These are phyloP conservation scores for Apophysomyces variabilis DNA, from an alignment of 371 early-diverging fungal species.

Conservation along the genomic window DNA sequence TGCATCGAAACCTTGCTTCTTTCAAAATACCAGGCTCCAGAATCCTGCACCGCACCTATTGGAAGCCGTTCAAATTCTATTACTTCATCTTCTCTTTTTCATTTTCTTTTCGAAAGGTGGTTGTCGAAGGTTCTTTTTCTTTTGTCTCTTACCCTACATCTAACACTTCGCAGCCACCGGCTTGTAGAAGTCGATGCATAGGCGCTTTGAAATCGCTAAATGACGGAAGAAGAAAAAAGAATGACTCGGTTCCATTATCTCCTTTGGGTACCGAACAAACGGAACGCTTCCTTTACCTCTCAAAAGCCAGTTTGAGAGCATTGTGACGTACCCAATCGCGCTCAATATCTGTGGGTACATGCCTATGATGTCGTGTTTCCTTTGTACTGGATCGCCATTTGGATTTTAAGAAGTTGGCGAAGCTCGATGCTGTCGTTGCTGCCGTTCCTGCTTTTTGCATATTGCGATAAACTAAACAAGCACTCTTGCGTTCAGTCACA, in stretches of 20 bases:
- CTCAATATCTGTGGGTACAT: conserved; percentile 36
- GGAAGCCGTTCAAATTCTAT: background rate
- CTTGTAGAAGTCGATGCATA: conserved; percentile 34
- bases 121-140: background rate
- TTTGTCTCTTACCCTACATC: conserved; percentile 43
- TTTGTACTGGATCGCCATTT: conserved; percentile 25
- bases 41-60: conserved; percentile 47
- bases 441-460: conserved; percentile 21
- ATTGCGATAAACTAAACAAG: background rate
- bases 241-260: background rate
- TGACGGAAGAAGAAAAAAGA: background rate
- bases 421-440: conserved; percentile 19
- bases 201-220: conserved; percentile 49
- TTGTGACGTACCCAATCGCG: conserved; percentile 48
- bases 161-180: conserved; percentile 48
- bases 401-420: conserved; percentile 28
- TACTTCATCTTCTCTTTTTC: background rate
- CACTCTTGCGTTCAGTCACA: background rate
- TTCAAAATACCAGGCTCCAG: conserved; percentile 42
- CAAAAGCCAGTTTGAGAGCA: conserved; percentile 46
- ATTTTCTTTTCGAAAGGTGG: background rate
- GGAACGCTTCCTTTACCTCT: conserved; percentile 29
- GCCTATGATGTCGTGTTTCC: conserved; percentile 16
- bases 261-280: no score
- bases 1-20: background rate